These are phyloP conservation scores for Coemansia sp. DNA, from an alignment of 192 early-diverging fungal genomes.

Conservation along the genomic window DNA sequence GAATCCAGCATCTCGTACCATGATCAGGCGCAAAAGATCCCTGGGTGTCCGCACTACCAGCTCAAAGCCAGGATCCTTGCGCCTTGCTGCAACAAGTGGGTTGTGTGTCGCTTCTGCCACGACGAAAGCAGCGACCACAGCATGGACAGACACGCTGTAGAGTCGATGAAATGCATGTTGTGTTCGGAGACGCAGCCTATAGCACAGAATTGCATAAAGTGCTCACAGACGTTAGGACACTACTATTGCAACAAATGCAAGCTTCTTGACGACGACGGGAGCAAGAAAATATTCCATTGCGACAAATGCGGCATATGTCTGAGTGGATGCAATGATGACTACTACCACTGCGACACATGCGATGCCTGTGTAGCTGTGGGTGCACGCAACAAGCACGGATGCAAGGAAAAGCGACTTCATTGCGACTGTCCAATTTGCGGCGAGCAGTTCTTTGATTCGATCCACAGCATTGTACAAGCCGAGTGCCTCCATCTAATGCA, in stretches of 20 bases:
- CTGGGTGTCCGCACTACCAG: conserved; percentile 49
- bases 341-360: conserved; percentile 90
- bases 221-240: conserved; percentile 60
- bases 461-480: conserved; percentile 60
- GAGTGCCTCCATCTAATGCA: conserved; percentile 92
- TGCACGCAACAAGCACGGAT: conserved; percentile 76
- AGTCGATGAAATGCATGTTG: conserved; percentile 93
- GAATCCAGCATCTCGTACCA: conserved; percentile 13
- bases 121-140: conserved; percentile 65
- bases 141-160: conserved; percentile 64
- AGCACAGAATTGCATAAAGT: conserved; percentile 66
- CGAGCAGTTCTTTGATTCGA: conserved; percentile 90
- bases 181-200: conserved; percentile 80
- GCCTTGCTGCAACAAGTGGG: conserved; percentile 73
- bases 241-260: conserved; percentile 92
- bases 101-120: conserved; percentile 76
- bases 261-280: conserved; percentile 83
- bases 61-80: conserved; percentile 53
- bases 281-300: conserved; percentile 91
- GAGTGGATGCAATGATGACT: conserved; percentile 77
- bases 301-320: conserved; percentile 91
- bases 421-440: conserved; percentile 96
- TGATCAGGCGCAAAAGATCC: conserved; percentile 13
- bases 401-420: conserved; percentile 88
- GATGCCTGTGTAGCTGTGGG: conserved; percentile 84